Conservation (phyloP, 352 stramenopile genomes). For the Phytophthora macrochlamydospora region DNA sequence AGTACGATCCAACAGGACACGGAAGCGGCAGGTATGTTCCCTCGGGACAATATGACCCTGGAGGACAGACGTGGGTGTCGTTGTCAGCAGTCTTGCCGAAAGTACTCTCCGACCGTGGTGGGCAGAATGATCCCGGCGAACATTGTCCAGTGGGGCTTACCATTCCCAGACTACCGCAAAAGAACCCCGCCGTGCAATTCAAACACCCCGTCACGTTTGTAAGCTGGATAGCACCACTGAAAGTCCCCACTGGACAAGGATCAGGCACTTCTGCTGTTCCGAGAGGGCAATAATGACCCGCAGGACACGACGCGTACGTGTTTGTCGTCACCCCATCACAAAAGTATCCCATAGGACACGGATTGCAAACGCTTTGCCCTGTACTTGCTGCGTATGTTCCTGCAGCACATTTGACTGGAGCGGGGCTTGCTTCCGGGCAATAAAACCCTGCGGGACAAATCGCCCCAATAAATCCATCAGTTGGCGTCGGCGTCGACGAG, state of each 20-base stretch:
- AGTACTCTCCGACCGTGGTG: conserved; percentile 36
- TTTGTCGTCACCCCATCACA: conserved; percentile 60
- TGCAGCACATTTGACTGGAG: conserved; percentile 48
- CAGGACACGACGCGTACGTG: conserved; percentile 48
- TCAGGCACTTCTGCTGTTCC: conserved; percentile 41
- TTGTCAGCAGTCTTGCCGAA: conserved; percentile 47
- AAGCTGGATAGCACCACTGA: conserved; percentile 44
- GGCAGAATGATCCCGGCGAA: conserved; percentile 62
- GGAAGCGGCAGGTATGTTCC: conserved; percentile 65
- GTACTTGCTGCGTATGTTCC: conserved; percentile 40
- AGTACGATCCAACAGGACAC: conserved; percentile 71
- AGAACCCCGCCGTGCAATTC: conserved; percentile 45
- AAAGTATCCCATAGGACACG: conserved; percentile 69
- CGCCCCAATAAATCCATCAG: conserved; percentile 44
- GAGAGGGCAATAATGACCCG: conserved; percentile 52
- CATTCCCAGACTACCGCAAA: conserved; percentile 39
- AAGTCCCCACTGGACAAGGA: conserved; percentile 78
- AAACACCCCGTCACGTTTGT: conserved; percentile 46
- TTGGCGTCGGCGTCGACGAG: conserved; percentile 51
- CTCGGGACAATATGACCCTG: conserved; percentile 77
- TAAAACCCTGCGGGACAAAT: conserved; percentile 67
- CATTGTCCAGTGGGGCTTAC: conserved; percentile 44
- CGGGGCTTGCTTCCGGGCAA: conserved; percentile 53
- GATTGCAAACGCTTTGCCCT: conserved; percentile 37
- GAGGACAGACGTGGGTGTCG: conserved; percentile 57